These are phyloP conservation scores for Volutella citrinella DNA, from an alignment of 2,329 filamentous ascomycete species.

Conservation along the genomic window DNA sequence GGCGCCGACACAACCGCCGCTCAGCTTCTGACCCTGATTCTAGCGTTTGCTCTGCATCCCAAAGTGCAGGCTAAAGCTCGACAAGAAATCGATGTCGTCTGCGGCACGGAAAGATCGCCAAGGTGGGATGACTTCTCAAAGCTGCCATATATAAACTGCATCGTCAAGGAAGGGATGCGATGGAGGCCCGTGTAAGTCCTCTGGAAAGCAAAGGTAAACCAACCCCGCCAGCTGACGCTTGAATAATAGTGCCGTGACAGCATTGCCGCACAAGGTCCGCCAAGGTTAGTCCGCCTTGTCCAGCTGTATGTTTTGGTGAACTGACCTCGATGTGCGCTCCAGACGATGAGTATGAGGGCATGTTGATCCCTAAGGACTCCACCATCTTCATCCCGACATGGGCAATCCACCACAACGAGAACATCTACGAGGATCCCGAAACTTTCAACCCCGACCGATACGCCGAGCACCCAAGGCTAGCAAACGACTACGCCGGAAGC, in stretches of 20 bases:
- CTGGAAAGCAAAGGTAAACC: no score
- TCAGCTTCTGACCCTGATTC: not conserved
- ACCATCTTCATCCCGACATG: conserved; percentile 34
- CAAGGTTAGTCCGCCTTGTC: conserved; percentile 26
- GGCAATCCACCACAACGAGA: conserved; percentile 26
- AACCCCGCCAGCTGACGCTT: conserved; percentile 8
- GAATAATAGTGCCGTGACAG: conserved; percentile 24
- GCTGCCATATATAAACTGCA: conserved; percentile 39
- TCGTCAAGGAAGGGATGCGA: conserved; percentile 40
- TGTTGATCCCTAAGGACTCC: conserved; percentile 37
- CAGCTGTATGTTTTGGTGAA: no score
- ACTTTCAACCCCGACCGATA: conserved; percentile 28
- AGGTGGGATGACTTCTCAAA: conserved; percentile 33
- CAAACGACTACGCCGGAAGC: conserved; percentile 24
- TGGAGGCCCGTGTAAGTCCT: conserved; percentile 35
- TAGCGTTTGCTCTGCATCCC: conserved; percentile 5
- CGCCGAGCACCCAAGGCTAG: conserved; percentile 23
- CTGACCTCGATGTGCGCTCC: not conserved
- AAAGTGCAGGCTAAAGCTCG: conserved; percentile 38
- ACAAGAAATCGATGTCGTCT: conserved; percentile 36
- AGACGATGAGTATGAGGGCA: conserved; percentile 34
- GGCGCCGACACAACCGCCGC: not conserved
- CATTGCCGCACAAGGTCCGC: conserved; percentile 35
- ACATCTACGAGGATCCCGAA: conserved; percentile 23
- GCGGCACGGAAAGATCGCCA: conserved; percentile 34